Evolutionary conservation across 148 eudicot species (phyloP).

Genomic region (Gaultheria prostrata): DNA sequence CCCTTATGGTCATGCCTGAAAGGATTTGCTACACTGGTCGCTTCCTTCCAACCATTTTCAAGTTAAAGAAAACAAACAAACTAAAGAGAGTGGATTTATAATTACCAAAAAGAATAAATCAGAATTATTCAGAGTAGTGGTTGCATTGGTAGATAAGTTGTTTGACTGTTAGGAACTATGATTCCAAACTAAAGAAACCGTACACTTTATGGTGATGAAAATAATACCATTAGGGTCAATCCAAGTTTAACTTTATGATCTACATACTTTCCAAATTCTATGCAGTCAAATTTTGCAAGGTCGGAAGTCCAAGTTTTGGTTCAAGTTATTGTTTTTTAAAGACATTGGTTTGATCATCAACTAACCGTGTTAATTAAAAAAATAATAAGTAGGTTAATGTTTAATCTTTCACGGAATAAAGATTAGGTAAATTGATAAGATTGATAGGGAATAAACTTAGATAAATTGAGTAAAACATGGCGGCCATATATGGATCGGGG

Average conservation of each 20-base stretch:
- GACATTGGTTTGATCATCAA: neutral
- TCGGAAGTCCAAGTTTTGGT: neutral
- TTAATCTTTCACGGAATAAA: neutral
- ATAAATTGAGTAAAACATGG: neutral
- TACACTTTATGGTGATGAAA: neutral
- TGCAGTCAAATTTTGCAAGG: neutral
- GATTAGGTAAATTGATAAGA: neutral
- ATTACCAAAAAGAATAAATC: too few relatives aligned
- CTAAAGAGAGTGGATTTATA: too few relatives aligned
- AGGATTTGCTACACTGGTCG: too few relatives aligned
- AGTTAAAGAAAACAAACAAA: too few relatives aligned
- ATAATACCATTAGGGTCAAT: neutral
- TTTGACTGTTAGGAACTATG: constrained; percentile 13
- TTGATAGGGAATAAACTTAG: neutral
- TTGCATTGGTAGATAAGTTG: neutral
- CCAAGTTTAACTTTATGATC: neutral
- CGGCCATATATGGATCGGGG: neutral
- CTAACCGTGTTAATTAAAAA: neutral
- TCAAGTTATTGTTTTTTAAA: neutral
- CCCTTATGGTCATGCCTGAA: too few relatives aligned
- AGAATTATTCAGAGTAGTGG: neutral
- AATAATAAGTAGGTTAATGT: neutral
- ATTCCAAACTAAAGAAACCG: neutral
- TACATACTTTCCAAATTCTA: neutral
- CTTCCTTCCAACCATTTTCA: too few relatives aligned